phyloP scores from a whole-genome alignment of 805 yeast genomes.

The Saccharomycopsis malanga region DNA sequence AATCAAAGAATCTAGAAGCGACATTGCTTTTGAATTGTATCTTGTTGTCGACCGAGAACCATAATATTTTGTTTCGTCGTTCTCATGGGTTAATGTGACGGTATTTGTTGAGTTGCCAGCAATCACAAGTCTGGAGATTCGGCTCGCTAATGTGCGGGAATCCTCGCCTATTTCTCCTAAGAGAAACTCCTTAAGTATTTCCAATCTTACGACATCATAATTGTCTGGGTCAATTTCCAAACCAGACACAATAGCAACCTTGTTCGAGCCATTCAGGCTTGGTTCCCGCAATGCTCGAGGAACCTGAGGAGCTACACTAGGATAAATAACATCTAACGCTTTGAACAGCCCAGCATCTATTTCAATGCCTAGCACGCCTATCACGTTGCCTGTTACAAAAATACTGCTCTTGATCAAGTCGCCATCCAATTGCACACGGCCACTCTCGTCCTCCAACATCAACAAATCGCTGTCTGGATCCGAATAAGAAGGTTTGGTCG shows the following conservation, averaged over 20 bases:
- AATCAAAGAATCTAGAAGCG: slow-evolving; percentile 54
- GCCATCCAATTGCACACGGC: slow-evolving; percentile 66
- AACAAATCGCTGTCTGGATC: slow-evolving; percentile 52
- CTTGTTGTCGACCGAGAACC: slow-evolving; percentile 49
- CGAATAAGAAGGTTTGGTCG: slow-evolving; percentile 39
- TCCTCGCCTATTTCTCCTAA: slow-evolving; percentile 55
- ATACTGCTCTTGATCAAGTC: slow-evolving; percentile 45
- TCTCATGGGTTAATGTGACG: slow-evolving; percentile 22
- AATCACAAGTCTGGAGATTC: slow-evolving; percentile 47
- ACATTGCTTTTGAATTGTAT: slow-evolving; percentile 41
- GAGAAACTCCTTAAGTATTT: slow-evolving; percentile 60
- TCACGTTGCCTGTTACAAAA: slow-evolving; percentile 83
- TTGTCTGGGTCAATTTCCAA: slow-evolving; percentile 46
- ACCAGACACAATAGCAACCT: slow-evolving; percentile 74
- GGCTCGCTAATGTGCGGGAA: slow-evolving; percentile 23
- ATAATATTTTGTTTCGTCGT: slow-evolving; percentile 28
- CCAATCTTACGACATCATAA: slow-evolving; percentile 35
- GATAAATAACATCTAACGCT: slow-evolving; percentile 72
- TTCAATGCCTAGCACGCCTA: slow-evolving; percentile 84
- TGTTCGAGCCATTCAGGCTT: slow-evolving; percentile 29
- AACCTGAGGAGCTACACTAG: slow-evolving; percentile 54
- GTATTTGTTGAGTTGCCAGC: slow-evolving; percentile 62
- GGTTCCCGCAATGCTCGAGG: slow-evolving; percentile 26
- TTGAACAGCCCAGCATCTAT: slow-evolving; percentile 76
- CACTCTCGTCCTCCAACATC: slow-evolving; percentile 88